Evolutionary conservation across 768 basidiomycete species (phyloP).

Genomic region (Kwoniella dejecticola): DNA sequence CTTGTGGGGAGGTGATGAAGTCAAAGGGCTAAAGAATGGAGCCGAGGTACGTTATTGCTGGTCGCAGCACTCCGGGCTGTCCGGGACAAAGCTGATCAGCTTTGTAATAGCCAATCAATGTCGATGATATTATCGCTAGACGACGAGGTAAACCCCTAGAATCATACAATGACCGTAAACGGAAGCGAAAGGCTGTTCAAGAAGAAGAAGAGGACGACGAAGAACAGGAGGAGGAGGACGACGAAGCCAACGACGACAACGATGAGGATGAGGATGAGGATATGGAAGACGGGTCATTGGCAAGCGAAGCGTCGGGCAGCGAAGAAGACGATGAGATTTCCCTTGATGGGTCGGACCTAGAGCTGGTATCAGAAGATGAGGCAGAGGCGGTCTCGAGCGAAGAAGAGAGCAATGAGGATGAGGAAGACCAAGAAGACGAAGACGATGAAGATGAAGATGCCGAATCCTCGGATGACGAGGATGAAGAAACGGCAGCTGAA

Average conservation of each 20-base stretch:
- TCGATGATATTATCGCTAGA: slow-evolving; percentile 88
- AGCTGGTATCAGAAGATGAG: slow-evolving; percentile 50
- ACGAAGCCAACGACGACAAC: slow-evolving; percentile 56
- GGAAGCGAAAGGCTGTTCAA: slow-evolving; percentile 60
- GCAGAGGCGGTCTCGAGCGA: slow-evolving; percentile 43
- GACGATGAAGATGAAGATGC: slow-evolving; percentile 51
- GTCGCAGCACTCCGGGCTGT: neutral
- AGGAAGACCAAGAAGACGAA: slow-evolving; percentile 53
- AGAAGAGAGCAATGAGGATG: slow-evolving; percentile 57
- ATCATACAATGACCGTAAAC: slow-evolving; percentile 60
- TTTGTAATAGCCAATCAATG: slow-evolving; percentile 66
- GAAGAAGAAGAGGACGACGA: slow-evolving; percentile 45
- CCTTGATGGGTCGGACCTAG: slow-evolving; percentile 51
- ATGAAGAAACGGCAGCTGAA: slow-evolving; percentile 62
- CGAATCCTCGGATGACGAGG: slow-evolving; percentile 42
- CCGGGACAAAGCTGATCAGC: slow-evolving; percentile 15
- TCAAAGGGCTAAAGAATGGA: slow-evolving; percentile 62
- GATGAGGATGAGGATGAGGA: slow-evolving; percentile 39
- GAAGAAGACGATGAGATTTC: slow-evolving; percentile 34
- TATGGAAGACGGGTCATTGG: slow-evolving; percentile 35
- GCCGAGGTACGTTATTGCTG: slow-evolving; percentile 28
- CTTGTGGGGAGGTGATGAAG: slow-evolving; percentile 64
- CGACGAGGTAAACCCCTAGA: slow-evolving; percentile 59
- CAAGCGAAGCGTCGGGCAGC: slow-evolving; percentile 13
- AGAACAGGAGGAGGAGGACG: slow-evolving; percentile 31